Base-by-base conservation (phyloP, 805 yeast species). In the Torulaspora indica region DNA sequence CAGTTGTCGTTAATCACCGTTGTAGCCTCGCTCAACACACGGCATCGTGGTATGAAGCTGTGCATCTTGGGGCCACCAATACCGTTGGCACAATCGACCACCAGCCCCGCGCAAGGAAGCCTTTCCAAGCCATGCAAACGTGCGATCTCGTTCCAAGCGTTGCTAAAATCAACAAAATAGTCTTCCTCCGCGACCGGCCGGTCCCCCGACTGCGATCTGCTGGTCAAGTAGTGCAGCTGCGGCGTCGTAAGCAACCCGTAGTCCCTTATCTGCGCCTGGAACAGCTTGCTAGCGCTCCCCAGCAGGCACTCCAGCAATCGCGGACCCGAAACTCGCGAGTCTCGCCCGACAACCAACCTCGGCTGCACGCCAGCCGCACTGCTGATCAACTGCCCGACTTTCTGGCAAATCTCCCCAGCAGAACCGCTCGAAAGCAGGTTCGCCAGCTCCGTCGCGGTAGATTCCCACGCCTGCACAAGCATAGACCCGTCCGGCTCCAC, bases 61-160 rank as follows among this genome's bases (percentile, higher is more conserved):
- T 63, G 57, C 22, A 81, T 70, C 60, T 85, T 84, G 15, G 86
- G 85, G 1, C 89, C 95, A 13, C 98, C 98, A 31, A 93, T 86
- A n/a, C 98, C 98, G 61, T 93, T 93, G 6, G 98, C 98, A 31
- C 89, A 81, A 67, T 93, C 98, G 14, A 93, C 78, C 2, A 72
- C 29, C 27, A 42, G 29, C 23, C 25, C 18, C 35, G 32, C 28
- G 34, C 17, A 2, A 15, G 39, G 42, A 7, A 55, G 46, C 7
- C 40, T 22, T 6, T 38, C 35, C 31, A 59, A 43, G 17, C 39
- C 43, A 37, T 55, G 45, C 22, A 58, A 27, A 9, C 30, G 30
- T 5, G 51, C 34, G 2, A 61, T 29, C 14, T 53, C 35, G 31
- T 37, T 32, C 62, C 64, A 64, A 8, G 57, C 77, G 0, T 55